Evolutionary conservation across 257 asterid genomes (phyloP).

Genomic region (Rehmannia glutinosa): DNA sequence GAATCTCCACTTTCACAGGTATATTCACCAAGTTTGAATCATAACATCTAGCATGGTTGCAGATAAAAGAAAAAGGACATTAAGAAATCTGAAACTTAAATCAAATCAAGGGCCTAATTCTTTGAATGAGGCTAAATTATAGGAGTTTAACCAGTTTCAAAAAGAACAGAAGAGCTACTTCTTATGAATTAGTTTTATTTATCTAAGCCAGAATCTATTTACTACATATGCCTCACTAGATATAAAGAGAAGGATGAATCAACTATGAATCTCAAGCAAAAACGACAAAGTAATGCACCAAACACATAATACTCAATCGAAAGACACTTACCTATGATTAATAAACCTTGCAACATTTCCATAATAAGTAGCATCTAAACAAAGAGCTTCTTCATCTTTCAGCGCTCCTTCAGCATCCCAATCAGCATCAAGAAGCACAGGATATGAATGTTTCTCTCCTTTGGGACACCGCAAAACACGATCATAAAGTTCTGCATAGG

Average conservation of each 20-base stretch:
- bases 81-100: slow-evolving; percentile 19
- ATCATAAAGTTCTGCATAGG: slow-evolving; percentile 69
- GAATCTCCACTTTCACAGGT: slow-evolving; percentile 85
- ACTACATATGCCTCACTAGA: not conserved
- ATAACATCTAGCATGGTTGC: slow-evolving; percentile 50
- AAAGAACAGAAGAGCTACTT: not conserved
- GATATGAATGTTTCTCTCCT: slow-evolving; percentile 69
- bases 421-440: slow-evolving; percentile 95
- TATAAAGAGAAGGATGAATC: not conserved
- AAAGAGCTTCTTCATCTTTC: slow-evolving; percentile 92
- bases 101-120: slow-evolving; percentile 6
- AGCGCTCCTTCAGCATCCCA: slow-evolving; percentile 77
- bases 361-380: slow-evolving; percentile 83
- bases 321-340: slow-evolving; percentile 81
- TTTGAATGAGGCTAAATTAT: not conserved
- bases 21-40: slow-evolving; percentile 86
- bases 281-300: not conserved
- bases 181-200: too few relatives aligned
- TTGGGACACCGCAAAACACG: slow-evolving; percentile 55
- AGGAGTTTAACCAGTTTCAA: not conserved
- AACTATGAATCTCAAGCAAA: not conserved
- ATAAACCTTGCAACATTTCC: slow-evolving; percentile 96
- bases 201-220: not conserved
- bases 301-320: not conserved
- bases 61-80: slow-evolving; percentile 2